Base-by-base conservation (phyloP, 805 yeast genomes). In the Candida boleticola region DNA sequence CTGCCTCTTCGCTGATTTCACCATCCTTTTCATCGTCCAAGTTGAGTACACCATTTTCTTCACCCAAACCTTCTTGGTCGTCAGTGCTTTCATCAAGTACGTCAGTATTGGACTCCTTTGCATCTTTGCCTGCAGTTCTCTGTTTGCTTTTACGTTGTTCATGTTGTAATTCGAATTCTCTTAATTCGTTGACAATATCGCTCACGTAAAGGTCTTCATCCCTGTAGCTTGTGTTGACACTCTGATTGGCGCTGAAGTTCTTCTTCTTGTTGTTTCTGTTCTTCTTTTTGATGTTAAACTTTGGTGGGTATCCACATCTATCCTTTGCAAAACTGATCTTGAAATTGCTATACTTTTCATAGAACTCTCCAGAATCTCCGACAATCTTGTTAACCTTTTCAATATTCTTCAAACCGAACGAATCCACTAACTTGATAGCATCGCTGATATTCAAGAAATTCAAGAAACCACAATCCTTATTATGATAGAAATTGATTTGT, bases 291-390 rank as follows among this genome's bases (percentile, higher is more conserved):
- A 57, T 63, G 50, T 64, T 63, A 42, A 68, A 70, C 64, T 77
- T 84, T 45, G 80, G 83, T 25, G 77, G 87, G 54, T 84, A 84
- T 2, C 85, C 95, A 66, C 95, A 85, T 55, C 95, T 72, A 61
- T 85, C 95, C 53, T 83, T 83, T 36, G 89, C 95, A 61, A 74
- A 85, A 38, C 79, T 76, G 35, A 85, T 79, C 45, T 80, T 79
- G 51, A 80, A 77, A 3, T 71, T 65, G 32, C 53, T 52, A 53
- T 85, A 85, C 49, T 71, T 73, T 25, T 71, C 61, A 44, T 55
- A 68, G 40, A 68, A 58, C 21, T 48, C 48, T 5, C 60, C 62
- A 10, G 52, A 51, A n/a, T 63, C 63, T 3, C 65, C 61, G 29
- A 72, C 75, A 6, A 64, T 58, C 13, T 54, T 60, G 16, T 55